Base-by-base conservation (phyloP, 192 early-diverging fungal genomes). In the Coemansia sp. region DNA sequence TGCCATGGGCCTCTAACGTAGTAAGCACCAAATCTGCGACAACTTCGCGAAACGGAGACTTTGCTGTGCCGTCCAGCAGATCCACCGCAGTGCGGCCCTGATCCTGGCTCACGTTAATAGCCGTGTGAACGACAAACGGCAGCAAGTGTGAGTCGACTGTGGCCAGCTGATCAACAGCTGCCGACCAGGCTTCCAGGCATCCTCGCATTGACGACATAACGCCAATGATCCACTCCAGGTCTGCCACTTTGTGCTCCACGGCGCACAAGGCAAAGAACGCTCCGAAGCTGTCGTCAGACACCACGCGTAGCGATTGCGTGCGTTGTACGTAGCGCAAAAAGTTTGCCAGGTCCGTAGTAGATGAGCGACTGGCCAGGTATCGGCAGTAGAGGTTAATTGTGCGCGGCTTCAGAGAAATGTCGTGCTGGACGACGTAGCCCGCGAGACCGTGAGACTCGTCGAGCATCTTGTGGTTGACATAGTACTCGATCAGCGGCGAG, bases 281-380 rank as follows among this genome's bases (percentile, higher is more conserved):
- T 11, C 49, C 73, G 16, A 73, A 46, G 4, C 68, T 33, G 14
- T 64, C 63, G 68, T 75, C 43, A 1, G 73, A 42, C 32, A 75
- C 67, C 47, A 2, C 5, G 0, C 47, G 16, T 35, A 84, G 43
- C 26, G 38, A 47, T 13, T 21, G 35, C 3, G 64, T 70, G 33
- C 76, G 81, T 19, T 74, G 44, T 4, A 78, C 58, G 37, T 84
- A 75, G 40, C 81, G 75, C 63, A 84, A n/a, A 63, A 84, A 84
- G 42, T 75, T 84, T 38, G 67, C 73, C 2, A 68, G 35, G 4
- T 78, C 81, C 9, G 59, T 58, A 16, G 30, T 30, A 3, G 49
- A 42, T n/a, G 65, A 55, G 49, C 35, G 40, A 1, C 66, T 49
- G 23, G 46, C 55, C 17, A 84, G 32, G 38, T 70, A 40, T 11